Base-by-base conservation (phyloP, 768 basidiomycete genomes). In the Panaeolus papilionaceus region DNA sequence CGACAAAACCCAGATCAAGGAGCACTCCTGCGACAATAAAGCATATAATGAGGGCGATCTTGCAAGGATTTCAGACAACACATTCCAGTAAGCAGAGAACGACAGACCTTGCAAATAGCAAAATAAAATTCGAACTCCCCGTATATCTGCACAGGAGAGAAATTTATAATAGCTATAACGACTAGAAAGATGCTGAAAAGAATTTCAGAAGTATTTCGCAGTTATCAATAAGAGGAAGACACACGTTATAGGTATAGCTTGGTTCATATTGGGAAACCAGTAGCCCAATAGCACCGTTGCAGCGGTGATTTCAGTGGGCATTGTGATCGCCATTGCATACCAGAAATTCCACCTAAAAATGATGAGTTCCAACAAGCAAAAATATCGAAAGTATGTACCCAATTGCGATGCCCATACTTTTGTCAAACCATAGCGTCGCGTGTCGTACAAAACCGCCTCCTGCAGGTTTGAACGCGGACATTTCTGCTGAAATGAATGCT, bases 401-500 rank as follows among this genome's bases (percentile, higher is more conserved):
- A 28, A 74, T 73, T 12, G 74, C 68, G 23, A 77, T 70, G 4
- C 77, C 74, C 39, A 69, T 70, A 65, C 77, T 78, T 66, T 71
- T 71, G 73, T 89, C 88, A 38, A 89, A 76, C 75, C 85, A 87
- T 62, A 85, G 80, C 18, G 79, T 82, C 4, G 86, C 84, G 62
- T 86, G 83, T 47, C 82, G 78, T 16, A 83, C 83, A 70, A 84
- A 80, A 49, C 88, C 88, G 38, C 89, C 89, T 37, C 85, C 79
- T 11, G 88, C 76, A 0, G 89, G 89, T 42, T 89, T 81, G 72
- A 82, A 89, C 0, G 88, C 84, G 44, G 89, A 74, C 89, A 87
- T 88, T 75, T 88, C 83, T 10, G 76, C 82, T 33, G 79, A 75
- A 4, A 78, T 71, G 72, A 75, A 72, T 0, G 77, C 77, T 78